Evolutionary conservation across 441 rosid species (phyloP).

Genomic region (Arabidopsis lyrata): DNA sequence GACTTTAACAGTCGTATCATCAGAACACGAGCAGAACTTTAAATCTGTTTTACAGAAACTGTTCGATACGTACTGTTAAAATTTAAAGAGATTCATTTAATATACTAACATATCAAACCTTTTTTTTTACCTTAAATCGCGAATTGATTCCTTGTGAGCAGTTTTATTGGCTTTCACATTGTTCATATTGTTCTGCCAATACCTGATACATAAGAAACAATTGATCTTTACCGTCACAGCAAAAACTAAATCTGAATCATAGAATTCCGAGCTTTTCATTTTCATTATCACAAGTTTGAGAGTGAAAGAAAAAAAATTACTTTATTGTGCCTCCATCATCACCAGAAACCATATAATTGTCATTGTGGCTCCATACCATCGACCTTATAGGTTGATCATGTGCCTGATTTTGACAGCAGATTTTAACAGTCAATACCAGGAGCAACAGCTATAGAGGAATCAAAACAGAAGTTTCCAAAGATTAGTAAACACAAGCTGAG

Average conservation of each 20-base stretch:
- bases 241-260: not conserved
- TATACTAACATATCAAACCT: not conserved
- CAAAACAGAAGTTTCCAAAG: conserved; percentile 20
- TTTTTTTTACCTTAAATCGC: conserved; percentile 75
- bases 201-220: conserved; percentile 53
- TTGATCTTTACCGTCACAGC: not conserved
- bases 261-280: conserved; percentile 15
- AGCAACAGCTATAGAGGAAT: conserved; percentile 18
- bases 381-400: conserved; percentile 99
- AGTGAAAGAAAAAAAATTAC: conserved; percentile 48
- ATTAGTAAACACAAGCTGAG: conserved; percentile 10
- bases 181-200: conserved; percentile 99
- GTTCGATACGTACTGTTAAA: conserved; percentile 47
- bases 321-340: conserved; percentile 96
- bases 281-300: conserved; percentile 8
- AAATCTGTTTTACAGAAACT: conserved; percentile 98
- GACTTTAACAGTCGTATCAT: conserved; percentile 95
- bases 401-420: conserved; percentile 77
- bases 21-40: conserved; percentile 98
- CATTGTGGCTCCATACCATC: conserved; percentile 98
- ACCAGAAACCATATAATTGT: conserved; percentile 98
- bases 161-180: conserved; percentile 94
- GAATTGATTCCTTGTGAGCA: conserved; percentile 97
- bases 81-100: conserved; percentile 16
- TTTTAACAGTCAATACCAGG: conserved; percentile 26